phyloP scores from a whole-genome alignment of 495 filamentous ascomycete species.

The Penicillium dipodomyicola region DNA sequence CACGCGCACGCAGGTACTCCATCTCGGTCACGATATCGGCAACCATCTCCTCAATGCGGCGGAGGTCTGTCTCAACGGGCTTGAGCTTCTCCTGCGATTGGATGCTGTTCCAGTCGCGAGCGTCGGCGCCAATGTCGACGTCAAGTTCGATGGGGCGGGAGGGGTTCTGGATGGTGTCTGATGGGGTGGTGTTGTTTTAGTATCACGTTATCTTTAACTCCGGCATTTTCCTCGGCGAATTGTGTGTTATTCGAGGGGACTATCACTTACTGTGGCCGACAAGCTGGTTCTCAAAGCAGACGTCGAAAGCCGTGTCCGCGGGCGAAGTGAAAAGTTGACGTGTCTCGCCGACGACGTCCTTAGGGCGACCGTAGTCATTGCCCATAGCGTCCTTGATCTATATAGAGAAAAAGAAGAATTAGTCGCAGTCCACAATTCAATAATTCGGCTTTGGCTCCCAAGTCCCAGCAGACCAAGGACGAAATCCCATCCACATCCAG shows the following conservation, averaged over 20 bases:
- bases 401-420: slow-evolving; percentile 15
- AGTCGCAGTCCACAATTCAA: slow-evolving; percentile 9
- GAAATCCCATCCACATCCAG: not conserved
- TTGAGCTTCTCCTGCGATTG: slow-evolving; percentile 97
- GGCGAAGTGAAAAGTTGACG: slow-evolving; percentile 95
- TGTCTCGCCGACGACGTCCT: slow-evolving; percentile 87
- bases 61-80: slow-evolving; percentile 92
- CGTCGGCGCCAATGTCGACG: slow-evolving; percentile 97
- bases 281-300: slow-evolving; percentile 92
- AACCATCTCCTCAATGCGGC: slow-evolving; percentile 86
- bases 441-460: not conserved
- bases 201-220: not conserved
- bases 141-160: slow-evolving; percentile 86
- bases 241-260: not conserved
- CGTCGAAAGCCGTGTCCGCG: slow-evolving; percentile 90
- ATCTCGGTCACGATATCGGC: slow-evolving; percentile 79
- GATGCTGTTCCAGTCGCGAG: slow-evolving; percentile 96
- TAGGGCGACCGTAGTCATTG: slow-evolving; percentile 90
- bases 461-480: not conserved
- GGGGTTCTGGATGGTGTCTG: slow-evolving; percentile 53
- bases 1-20: slow-evolving; percentile 85
- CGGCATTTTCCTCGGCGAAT: too few relatives aligned
- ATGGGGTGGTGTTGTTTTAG: slow-evolving; percentile 3
- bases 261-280: slow-evolving; percentile 54
- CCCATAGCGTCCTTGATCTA: slow-evolving; percentile 93